A percentile compares a stretch with the other conserved stretches of the same genome.
phyloP scores from a whole-genome alignment of 805 yeast species.

The Hanseniaspora hatyaiensis region DNA sequence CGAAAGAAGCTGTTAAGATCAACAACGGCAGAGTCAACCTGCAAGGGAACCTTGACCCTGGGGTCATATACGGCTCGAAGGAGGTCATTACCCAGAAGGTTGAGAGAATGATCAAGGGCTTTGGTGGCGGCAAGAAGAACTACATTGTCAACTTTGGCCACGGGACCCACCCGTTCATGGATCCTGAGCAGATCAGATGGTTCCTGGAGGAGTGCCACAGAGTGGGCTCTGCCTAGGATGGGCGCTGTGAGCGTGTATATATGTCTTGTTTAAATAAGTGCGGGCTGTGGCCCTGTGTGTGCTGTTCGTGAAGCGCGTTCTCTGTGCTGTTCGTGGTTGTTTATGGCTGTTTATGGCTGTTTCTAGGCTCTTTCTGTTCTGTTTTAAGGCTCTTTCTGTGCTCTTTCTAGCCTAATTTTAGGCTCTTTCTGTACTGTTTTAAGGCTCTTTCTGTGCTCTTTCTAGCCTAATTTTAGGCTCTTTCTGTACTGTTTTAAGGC shows the following conservation, averaged over 20 bases:
- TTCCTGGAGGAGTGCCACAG: constrained; percentile 83
- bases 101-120: constrained; percentile 75
- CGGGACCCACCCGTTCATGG: constrained; percentile 97
- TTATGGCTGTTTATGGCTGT: too few relatives aligned
- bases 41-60: constrained; percentile 95
- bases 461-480: too few relatives aligned
- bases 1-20: constrained; percentile 68
- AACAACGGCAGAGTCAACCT: constrained; percentile 66
- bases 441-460: too few relatives aligned
- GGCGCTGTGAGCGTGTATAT: background rate
- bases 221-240: constrained; percentile 41
- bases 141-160: constrained; percentile 95
- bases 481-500: too few relatives aligned
- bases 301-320: too few relatives aligned
- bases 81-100: constrained; percentile 72
- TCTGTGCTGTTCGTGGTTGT: too few relatives aligned
- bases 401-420: too few relatives aligned
- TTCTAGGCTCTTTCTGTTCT: too few relatives aligned
- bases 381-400: too few relatives aligned
- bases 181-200: constrained; percentile 75
- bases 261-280: background rate
- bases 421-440: too few relatives aligned
- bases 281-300: too few relatives aligned
- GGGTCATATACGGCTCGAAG: constrained; percentile 79
- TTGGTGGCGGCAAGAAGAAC: constrained; percentile 85